Evolutionary conservation across 2,329 filamentous ascomycete species (phyloP), one percentile per base, ranked within the genome.

Genomic region (Cladosporium sp.): DNA sequence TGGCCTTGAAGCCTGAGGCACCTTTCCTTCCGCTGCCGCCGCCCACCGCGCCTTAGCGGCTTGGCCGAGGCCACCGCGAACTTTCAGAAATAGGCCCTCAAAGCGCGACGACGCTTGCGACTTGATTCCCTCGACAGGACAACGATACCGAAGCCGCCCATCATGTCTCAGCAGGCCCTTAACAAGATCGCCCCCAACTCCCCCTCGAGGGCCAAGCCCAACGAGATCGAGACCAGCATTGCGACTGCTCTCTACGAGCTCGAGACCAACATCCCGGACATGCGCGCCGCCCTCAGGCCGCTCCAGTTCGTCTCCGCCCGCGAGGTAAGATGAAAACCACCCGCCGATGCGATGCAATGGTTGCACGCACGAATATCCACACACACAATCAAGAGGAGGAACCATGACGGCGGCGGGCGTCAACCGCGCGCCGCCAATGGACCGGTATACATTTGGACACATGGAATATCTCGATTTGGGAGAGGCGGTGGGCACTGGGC

Each of bases 181-280:
- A 95, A 95, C 87, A 97, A 97, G 89, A 97, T 97, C 77, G 90
- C 91, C 74, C 77, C 85, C 75, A 96, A 93, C 86, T 95, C 89
- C 86, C 87, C 92, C 68, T 96, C 92, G 79, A 85, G 89, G 82
- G 83, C 87, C 76, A 95, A 86, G 79, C 93, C 93, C 68, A 95
- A 89, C 66, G 93, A 98, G 86, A 86, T 97, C 69, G 93, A 98
- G 89, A 85, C 83, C 77, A 89, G 80, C 83, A 95, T 98, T 75
- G 93, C 93, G 75, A 87, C 86, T 78, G 93, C 93, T 79, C 89
- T 98, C 65, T 95, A 87, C 82, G 93, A 98, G 73, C 89, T 98
- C 78, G 93, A 98, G 89, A 91, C 85, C 81, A 96, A 96, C 86
- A 95, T 93, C 73, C 82, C 90, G 75, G 93, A 98, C 79, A 88